Conservation (phyloP, 2,329 filamentous ascomycete genomes). For the Trichoderma hamatum region DNA sequence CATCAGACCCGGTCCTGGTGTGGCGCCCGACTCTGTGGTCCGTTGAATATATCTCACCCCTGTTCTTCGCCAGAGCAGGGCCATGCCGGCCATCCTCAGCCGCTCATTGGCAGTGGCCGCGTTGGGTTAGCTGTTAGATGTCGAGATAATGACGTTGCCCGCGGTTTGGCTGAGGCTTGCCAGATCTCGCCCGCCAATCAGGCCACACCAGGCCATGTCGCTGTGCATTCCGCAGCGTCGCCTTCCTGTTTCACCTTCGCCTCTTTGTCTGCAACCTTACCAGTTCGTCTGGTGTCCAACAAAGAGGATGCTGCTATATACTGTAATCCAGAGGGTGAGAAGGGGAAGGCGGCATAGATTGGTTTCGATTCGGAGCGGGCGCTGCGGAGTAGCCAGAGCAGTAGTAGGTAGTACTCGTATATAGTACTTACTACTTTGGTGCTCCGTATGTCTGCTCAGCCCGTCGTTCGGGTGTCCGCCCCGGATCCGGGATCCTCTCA, state of each 20-base stretch:
- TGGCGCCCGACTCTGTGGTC: conserved; percentile 27
- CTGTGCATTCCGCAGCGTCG: conserved; percentile 12
- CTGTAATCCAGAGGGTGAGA: not conserved
- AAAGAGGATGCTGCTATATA: not conserved
- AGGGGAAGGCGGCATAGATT: not conserved
- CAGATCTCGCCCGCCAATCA: conserved; percentile 22
- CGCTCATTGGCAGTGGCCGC: conserved; percentile 22
- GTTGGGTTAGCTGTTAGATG: conserved; percentile 19
- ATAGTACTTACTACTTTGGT: not conserved
- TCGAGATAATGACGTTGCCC: conserved; percentile 27
- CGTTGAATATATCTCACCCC: conserved; percentile 23
- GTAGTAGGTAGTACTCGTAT: not conserved
- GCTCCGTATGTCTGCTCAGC: conserved; percentile 4
- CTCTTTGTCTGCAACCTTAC: conserved; percentile 11
- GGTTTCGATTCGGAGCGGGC: not conserved
- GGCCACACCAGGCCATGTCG: not conserved
- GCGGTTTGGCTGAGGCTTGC: conserved; percentile 17
- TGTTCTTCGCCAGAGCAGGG: conserved; percentile 14
- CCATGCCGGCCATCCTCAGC: conserved; percentile 21
- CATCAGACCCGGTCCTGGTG: conserved; percentile 25
- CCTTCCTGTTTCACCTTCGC: conserved; percentile 20
- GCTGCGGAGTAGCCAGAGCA: conserved; percentile 13
- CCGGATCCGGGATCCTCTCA: conserved; percentile 15
- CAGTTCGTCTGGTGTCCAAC: not conserved
- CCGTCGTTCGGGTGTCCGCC: conserved; percentile 23